Base-by-base conservation (phyloP, 768 basidiomycete species). In the Boletus fagicola region DNA sequence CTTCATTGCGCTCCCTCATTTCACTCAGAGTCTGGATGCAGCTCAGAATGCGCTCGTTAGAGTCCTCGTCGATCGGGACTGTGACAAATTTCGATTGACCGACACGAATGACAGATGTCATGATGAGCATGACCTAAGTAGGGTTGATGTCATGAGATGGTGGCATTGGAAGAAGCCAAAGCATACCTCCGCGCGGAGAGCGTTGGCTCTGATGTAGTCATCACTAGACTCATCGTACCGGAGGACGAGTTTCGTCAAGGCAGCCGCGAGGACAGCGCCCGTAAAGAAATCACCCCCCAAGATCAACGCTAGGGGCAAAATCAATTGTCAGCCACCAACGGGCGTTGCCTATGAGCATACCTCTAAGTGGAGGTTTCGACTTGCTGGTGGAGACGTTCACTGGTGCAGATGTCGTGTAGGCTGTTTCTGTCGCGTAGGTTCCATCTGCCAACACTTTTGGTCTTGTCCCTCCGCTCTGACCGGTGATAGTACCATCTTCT, bases 231-330 rank as follows among this genome's bases (percentile, higher is more conserved):
- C 78, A 8, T 78, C 71, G 62, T 77, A 92, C 18, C 96, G 82
- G 39, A 99, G 80, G 11, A 96, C 86, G 30, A 98, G 81, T 73
- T 99, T 99, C 51, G 94, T 92, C 58, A 99, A 75, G 4, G 94
- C 86, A 36, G 88, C 82, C 10, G 94, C 87, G n/a, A 99, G 80
- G 9, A 95, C 92, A 16, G 92, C 78, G 16, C 91, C 94, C 4
- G 97, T 98, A 77, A 94, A 99, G 77, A 96, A 99, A 75, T 99
- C 97, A 20, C 97, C 97, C 18, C 90, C 91, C 42, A 98, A 81
- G 45, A 99, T 83, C 46, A 98, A 76, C 5, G 92, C 94, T 87
- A 54, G 8, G 38, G 39, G 43, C 2, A 40, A 33, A 31, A n/a
- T 49, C 22, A 48, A 24, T 43, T 33, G 30, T 51, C 40, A 48